Conservation (phyloP, 768 basidiomycete species). For the Butyriboletus loyo region DNA sequence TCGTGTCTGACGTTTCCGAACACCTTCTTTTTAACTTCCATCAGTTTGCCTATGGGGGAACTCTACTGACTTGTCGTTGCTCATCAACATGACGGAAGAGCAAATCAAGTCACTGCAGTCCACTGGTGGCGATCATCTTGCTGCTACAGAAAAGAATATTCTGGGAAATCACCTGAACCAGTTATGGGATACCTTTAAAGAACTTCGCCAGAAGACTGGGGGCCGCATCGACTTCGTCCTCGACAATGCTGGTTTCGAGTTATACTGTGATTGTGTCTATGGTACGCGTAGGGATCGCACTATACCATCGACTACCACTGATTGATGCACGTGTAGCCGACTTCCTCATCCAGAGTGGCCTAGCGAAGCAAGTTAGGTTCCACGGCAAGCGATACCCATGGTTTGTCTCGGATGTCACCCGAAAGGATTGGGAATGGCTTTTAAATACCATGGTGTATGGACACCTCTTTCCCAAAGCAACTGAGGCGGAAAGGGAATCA, state of each 20-base stretch:
- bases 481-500: conserved; percentile 77
- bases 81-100: conserved; percentile 98
- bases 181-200: conserved; percentile 73
- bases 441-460: conserved; percentile 87
- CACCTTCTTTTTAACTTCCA: background rate
- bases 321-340: conserved; percentile 59
- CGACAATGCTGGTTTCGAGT: conserved; percentile 81
- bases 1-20: conserved; percentile 14
- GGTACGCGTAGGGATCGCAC: conserved; percentile 42
- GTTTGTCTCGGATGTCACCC: conserved; percentile 94
- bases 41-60: conserved; percentile 97
- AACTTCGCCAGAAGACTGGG: conserved; percentile 64
- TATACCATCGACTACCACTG: background rate
- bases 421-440: conserved; percentile 93
- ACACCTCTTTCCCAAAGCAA: conserved; percentile 83
- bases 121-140: conserved; percentile 92
- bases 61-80: conserved; percentile 89
- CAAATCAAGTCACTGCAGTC: conserved; percentile 96
- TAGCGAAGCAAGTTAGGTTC: conserved; percentile 82
- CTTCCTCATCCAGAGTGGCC: conserved; percentile 87
- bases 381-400: conserved; percentile 95
- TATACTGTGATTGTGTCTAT: conserved; percentile 86
- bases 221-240: conserved; percentile 80
- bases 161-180: conserved; percentile 76
- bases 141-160: conserved; percentile 95